These are phyloP conservation scores for Hyaloraphidium curvatum DNA, from an alignment of 192 early-diverging fungal genomes.

Conservation along the genomic window DNA sequence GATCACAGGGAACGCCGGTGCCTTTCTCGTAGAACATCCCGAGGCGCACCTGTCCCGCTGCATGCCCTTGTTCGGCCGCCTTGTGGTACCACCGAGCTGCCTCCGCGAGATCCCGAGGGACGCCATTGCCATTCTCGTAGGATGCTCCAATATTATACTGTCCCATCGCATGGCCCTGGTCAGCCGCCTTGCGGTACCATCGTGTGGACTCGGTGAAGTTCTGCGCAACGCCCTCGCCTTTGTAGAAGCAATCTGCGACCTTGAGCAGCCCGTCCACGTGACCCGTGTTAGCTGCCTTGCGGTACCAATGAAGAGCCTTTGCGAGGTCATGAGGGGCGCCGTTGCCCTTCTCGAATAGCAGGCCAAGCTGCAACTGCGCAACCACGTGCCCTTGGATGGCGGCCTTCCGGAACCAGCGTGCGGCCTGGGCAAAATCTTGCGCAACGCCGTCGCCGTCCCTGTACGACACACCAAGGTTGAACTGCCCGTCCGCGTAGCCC, in stretches of 20 bases:
- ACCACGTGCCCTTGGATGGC: no score
- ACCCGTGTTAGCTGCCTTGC: neutral
- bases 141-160: neutral
- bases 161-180: neutral
- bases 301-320: neutral
- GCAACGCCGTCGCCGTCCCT: neutral
- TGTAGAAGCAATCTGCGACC: neutral
- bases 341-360: no score
- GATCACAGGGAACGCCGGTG: no score
- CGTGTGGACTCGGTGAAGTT: neutral
- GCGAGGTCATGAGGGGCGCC: no score
- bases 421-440: neutral
- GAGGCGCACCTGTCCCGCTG: no score
- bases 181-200: neutral
- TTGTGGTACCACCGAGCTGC: neutral
- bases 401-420: neutral
- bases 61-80: no score
- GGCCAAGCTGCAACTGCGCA: no score
- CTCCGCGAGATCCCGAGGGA: neutral
- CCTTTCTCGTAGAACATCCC: no score
- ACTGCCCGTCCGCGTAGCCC: neutral
- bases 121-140: neutral
- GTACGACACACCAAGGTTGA: neutral
- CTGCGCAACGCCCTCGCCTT: neutral
- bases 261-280: neutral